A percentile compares a stretch with the other conserved stretches of the same genome.
Conservation (phyloP, 345 rosid genomes). For the Gossypium stocksii region DNA sequence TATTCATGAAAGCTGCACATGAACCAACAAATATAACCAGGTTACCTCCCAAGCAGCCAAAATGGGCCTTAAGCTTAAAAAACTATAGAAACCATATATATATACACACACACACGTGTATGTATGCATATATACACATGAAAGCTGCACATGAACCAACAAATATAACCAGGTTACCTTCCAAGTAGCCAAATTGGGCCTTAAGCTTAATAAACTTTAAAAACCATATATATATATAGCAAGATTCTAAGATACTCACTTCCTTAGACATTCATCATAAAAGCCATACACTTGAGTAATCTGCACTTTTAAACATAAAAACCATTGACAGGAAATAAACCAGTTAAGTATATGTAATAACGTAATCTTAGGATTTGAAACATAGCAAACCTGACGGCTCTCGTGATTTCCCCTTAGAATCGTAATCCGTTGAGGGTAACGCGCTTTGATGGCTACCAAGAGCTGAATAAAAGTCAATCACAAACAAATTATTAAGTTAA, state of each 20-base stretch:
- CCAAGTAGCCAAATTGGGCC: neutral
- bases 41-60: neutral
- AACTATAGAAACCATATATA: neutral
- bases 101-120: neutral
- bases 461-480: constrained; percentile 46
- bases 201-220: neutral
- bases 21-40: neutral
- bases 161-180: neutral
- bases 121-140: neutral
- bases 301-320: constrained; percentile 42
- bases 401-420: constrained; percentile 97
- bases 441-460: constrained; percentile 82
- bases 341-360: neutral
- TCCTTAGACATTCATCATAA: constrained; percentile 96
- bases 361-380: neutral
- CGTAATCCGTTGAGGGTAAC: constrained; percentile 84
- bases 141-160: neutral
- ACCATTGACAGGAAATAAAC: constrained; percentile 11
- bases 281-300: constrained; percentile 99
- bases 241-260: constrained; percentile 54
- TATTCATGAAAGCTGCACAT: neutral
- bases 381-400: constrained; percentile 79
- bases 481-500: neutral
- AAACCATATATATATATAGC: neutral
- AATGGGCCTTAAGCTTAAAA: neutral